Evolutionary conservation across 805 yeast species (phyloP), one percentile per base, ranked within the genome.

Genomic region (Starmerella powellii): DNA sequence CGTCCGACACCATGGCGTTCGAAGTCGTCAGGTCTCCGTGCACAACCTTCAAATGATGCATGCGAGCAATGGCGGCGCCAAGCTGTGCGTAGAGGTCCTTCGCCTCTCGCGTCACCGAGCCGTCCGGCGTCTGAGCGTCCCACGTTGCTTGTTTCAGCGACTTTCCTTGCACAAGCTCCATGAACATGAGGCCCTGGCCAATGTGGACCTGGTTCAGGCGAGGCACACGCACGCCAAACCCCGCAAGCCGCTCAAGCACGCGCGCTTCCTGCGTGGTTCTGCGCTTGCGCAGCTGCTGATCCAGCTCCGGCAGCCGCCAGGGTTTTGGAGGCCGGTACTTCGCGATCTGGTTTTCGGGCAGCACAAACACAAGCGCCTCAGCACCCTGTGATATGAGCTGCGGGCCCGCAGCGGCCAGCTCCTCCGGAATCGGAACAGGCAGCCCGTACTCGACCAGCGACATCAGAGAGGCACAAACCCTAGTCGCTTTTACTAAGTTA

Each of bases 21-120:
- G 97, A 87, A 18, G 88, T 76, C 0, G 98, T 91, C 52, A 91
- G 66, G 58, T 91, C 98, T 1, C 98, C 98, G 61, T 91, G 98
- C 20, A 85, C 76, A 57, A 83, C 73, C 49, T 84, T 94, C 48
- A 74, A 68, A 50, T 70, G 56, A 61, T 91, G 98, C 53, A 91
- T 61, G 70, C 44, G 74, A 71, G 34, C 60, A 50, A 1, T 96
- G 94, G 46, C 34, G 17, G 28, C 38, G 1, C 85, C 87, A 6
- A 42, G 21, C 34, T 47, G 44, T 21, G 35, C 41, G 37, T 47
- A 53, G 8, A 47, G 19, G 2, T 15, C 20, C 17, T 13, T 27
- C n/a, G 41, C 47, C 4, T n/a, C 29, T 10, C 17, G 40, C 10
- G 41, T 6, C 12, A 32, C 17, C 13, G 6, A 13, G 8, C 30